Percentiles rank a stretch among this genome's conserved stretches.
Conservation (phyloP, 2,329 filamentous ascomycete species). For the Endoconidiophora laricicola region DNA sequence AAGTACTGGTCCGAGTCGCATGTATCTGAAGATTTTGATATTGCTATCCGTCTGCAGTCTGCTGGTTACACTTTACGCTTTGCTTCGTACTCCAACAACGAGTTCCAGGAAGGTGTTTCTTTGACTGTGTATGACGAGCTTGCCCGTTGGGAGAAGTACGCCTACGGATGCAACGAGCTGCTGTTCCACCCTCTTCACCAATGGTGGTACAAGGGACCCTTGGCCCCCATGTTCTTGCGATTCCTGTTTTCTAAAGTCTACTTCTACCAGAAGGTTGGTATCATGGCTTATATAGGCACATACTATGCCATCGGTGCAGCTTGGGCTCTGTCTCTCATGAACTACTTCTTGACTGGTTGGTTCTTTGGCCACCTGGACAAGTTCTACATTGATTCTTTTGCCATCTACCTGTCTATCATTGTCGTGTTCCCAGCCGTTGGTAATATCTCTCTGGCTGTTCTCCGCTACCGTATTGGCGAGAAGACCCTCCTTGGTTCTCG, state of each 20-base stretch:
- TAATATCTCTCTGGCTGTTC: conserved; percentile 42
- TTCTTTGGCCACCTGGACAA: conserved; percentile 50
- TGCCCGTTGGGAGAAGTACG: conserved; percentile 57
- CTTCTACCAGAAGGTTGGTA: conserved; percentile 51
- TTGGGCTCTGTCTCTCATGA: conserved; percentile 48
- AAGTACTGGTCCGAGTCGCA: conserved; percentile 62
- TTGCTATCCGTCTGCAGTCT: conserved; percentile 54
- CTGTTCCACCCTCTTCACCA: conserved; percentile 49
- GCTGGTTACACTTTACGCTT: conserved; percentile 51
- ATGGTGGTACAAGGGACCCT: conserved; percentile 45
- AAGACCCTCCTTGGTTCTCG: conserved; percentile 26
- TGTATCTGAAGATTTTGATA: conserved; percentile 66
- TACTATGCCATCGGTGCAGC: conserved; percentile 56
- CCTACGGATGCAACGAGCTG: conserved; percentile 54
- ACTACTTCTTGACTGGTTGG: conserved; percentile 59
- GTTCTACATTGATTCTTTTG: conserved; percentile 51
- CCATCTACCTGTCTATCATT: conserved; percentile 44
- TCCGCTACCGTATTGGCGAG: conserved; percentile 45
- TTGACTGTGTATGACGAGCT: conserved; percentile 59
- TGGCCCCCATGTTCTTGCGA: conserved; percentile 45
- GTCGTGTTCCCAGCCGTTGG: conserved; percentile 48
- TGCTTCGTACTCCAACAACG: conserved; percentile 49
- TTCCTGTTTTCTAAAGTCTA: conserved; percentile 46
- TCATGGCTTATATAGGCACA: conserved; percentile 53
- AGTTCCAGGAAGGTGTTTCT: conserved; percentile 59